These are phyloP conservation scores for Salmacisia buchloeana DNA, from an alignment of 1,284 basidiomycete genomes.

Conservation along the genomic window DNA sequence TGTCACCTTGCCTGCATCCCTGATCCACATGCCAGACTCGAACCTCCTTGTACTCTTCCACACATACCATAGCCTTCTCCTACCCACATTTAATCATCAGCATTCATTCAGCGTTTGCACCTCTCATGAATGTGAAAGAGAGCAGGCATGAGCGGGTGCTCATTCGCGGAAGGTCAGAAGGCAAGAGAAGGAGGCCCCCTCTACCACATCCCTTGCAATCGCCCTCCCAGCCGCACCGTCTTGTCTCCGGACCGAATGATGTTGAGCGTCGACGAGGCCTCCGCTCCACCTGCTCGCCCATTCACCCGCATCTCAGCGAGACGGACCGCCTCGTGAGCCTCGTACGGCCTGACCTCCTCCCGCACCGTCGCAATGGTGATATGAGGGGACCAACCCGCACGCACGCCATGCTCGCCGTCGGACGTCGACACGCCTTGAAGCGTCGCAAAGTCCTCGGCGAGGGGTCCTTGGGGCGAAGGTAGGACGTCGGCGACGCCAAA, in stretches of 20 bases:
- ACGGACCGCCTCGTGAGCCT: slow-evolving; percentile 63
- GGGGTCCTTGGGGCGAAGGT: background rate
- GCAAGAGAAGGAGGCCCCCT: too few species aligned
- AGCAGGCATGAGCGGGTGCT: too few species aligned
- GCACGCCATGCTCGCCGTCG: too few species aligned
- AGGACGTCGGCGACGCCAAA: slow-evolving; percentile 12
- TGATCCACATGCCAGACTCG: too few species aligned
- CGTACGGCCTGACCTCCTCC: slow-evolving; percentile 61
- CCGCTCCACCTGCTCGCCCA: background rate
- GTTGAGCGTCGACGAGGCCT: too few species aligned
- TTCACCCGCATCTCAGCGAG: slow-evolving; percentile 11
- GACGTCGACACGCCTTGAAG: too few species aligned
- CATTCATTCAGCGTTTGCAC: background rate
- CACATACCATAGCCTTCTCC: background rate
- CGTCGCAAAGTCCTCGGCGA: slow-evolving; percentile 11
- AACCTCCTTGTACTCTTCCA: background rate
- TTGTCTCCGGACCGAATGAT: too few species aligned
- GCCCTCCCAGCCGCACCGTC: too few species aligned
- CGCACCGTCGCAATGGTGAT: slow-evolving; percentile 77
- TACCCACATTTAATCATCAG: background rate
- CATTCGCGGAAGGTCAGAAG: too few species aligned
- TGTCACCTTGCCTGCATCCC: background rate
- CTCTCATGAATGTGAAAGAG: background rate
- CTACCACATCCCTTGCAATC: too few species aligned
- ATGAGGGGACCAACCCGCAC: slow-evolving; percentile 63